Conservation (phyloP, 306 rosid species). For the Dalbergia cochinchinensis region DNA sequence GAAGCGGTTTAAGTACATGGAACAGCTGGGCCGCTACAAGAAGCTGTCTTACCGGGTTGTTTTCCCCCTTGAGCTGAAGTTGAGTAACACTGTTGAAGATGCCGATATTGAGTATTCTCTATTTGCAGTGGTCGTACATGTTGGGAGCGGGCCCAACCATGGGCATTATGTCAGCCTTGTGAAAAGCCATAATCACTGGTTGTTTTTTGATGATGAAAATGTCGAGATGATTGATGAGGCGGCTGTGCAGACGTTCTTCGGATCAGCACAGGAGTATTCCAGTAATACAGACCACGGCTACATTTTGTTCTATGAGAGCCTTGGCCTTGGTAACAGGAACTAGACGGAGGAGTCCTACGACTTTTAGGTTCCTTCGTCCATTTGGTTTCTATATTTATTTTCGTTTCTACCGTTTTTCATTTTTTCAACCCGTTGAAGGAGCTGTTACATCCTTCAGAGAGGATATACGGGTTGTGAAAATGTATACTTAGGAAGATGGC, state of each 20-base stretch:
- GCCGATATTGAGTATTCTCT: constrained; percentile 91
- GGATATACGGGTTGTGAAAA: constrained; percentile 66
- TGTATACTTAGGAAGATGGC: constrained; percentile 81
- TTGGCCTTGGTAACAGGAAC: constrained; percentile 69
- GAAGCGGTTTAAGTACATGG: constrained; percentile 98
- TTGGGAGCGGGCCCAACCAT: constrained; percentile 98
- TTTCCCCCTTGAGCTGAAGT: constrained; percentile 94
- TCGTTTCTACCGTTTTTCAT: constrained; percentile 35
- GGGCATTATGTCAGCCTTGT: constrained; percentile 99
- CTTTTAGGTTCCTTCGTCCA: constrained; percentile 55
- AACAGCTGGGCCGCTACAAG: constrained; percentile 95
- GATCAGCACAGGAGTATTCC: constrained; percentile 96
- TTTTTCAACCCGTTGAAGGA: constrained; percentile 73
- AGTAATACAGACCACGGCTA: constrained; percentile 97
- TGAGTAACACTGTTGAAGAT: constrained; percentile 92
- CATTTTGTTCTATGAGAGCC: constrained; percentile 96
- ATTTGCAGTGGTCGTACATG: constrained; percentile 97
- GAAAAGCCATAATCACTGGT: constrained; percentile 99
- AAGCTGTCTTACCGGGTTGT: constrained; percentile 95
- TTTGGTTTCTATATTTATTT: constrained; percentile 59
- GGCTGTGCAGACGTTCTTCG: constrained; percentile 98
- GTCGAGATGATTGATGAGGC: constrained; percentile 99
- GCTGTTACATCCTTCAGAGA: constrained; percentile 66
- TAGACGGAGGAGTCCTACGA: constrained; percentile 53
- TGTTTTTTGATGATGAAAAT: constrained; percentile 97